These are phyloP conservation scores for Adansonia madagascariensis DNA, from an alignment of 441 rosid genomes.

Conservation along the genomic window DNA sequence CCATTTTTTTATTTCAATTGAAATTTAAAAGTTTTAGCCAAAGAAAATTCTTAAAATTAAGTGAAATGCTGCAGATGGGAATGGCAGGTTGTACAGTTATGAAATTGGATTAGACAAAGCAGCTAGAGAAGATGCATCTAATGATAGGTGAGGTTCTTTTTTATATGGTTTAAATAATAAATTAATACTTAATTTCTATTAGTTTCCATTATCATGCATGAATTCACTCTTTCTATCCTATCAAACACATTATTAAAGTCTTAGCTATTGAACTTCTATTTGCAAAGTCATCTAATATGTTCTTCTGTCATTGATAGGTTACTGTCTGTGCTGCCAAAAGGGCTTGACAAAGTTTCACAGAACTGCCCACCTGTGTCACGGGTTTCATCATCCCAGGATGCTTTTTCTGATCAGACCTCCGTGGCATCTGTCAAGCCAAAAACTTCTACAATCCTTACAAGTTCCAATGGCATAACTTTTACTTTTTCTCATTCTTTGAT, in stretches of 20 bases:
- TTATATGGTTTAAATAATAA: neutral
- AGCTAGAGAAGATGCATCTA: conserved; percentile 31
- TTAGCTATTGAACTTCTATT: neutral
- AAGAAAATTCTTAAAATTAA: too few relatives aligned
- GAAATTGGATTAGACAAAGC: conserved; percentile 38
- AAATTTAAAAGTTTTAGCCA: conserved; percentile 6
- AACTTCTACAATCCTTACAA: conserved; percentile 26
- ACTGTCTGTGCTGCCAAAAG: conserved; percentile 31
- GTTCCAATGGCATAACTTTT: conserved; percentile 38
- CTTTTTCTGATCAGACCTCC: conserved; percentile 30
- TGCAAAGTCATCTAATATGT: neutral
- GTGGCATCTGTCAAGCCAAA: neutral
- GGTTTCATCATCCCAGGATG: conserved; percentile 43
- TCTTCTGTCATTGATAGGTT: conserved; percentile 32
- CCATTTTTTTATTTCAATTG: neutral
- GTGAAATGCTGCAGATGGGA: conserved; percentile 39
- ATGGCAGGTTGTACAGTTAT: conserved; percentile 26
- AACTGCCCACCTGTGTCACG: conserved; percentile 38
- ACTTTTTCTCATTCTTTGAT: neutral
- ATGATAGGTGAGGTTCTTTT: conserved; percentile 31
- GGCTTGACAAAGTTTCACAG: conserved; percentile 38
- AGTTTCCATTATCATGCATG: too few relatives aligned
- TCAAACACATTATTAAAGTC: neutral
- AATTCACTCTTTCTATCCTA: too few relatives aligned
- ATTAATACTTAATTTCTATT: neutral